Conservation (phyloP, 345 rosid species). For the Salix brachista region DNA sequence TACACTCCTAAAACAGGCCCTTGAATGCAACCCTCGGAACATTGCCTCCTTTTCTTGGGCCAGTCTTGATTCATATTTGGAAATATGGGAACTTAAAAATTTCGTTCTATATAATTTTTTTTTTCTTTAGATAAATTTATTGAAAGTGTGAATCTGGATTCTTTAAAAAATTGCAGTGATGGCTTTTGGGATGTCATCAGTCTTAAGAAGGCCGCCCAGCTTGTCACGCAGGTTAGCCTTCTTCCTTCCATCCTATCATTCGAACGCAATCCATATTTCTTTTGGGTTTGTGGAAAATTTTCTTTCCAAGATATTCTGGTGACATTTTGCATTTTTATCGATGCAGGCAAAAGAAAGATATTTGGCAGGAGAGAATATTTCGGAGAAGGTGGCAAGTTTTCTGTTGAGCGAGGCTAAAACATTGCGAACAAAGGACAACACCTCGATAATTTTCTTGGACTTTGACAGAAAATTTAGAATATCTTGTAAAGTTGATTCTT, state of each 20-base stretch:
- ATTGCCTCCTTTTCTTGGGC: neutral
- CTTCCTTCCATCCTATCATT: too few species aligned
- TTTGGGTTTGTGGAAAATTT: too few species aligned
- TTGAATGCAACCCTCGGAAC: neutral
- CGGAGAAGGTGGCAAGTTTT: constrained; percentile 71
- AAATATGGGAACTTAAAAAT: neutral
- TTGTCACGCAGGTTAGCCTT: constrained; percentile 57
- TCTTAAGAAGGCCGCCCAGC: constrained; percentile 67
- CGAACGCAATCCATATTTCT: too few species aligned
- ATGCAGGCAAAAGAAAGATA: constrained; percentile 55
- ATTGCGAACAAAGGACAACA: constrained; percentile 89
- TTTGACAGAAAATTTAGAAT: constrained; percentile 41
- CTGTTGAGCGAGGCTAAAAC: constrained; percentile 78
- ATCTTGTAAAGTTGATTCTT: constrained; percentile 44
- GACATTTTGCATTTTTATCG: neutral
- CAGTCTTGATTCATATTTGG: too few species aligned
- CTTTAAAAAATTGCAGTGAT: constrained; percentile 48
- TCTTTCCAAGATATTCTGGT: neutral
- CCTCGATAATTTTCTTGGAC: constrained; percentile 81
- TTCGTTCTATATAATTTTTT: neutral
- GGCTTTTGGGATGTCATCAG: constrained; percentile 94
- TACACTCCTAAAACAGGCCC: too few species aligned
- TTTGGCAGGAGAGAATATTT: constrained; percentile 37
- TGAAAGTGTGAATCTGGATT: neutral
- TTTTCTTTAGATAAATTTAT: neutral